phyloP scores from a whole-genome alignment of 352 stramenopile species.

The Phytophthora citricola region DNA sequence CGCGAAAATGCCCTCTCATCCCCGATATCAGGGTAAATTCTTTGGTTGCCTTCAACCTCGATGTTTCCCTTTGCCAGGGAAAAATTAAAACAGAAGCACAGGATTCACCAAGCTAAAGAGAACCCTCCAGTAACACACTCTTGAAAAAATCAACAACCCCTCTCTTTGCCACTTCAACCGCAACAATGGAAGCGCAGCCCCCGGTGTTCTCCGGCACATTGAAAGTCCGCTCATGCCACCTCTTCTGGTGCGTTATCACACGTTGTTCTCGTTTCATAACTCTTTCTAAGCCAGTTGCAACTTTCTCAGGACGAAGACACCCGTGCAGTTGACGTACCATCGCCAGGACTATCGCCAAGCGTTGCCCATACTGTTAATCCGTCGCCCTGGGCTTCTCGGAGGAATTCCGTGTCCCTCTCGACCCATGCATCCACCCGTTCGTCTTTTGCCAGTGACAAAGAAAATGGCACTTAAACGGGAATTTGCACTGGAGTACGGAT shows the following conservation, averaged over 20 bases:
- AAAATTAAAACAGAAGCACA: conserved; percentile 30
- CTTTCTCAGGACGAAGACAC: conserved; percentile 34
- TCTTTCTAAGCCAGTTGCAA: conserved; percentile 3
- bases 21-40: conserved; percentile 29
- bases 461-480: conserved; percentile 32
- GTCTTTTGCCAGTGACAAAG: conserved; percentile 20
- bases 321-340: conserved; percentile 36
- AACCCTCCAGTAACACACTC: conserved; percentile 1
- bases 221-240: conserved; percentile 32
- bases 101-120: conserved; percentile 19
- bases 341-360: conserved; percentile 39
- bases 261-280: neutral
- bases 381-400: conserved; percentile 24
- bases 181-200: conserved; percentile 32
- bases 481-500: conserved; percentile 40
- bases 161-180: conserved; percentile 10
- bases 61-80: conserved; percentile 10
- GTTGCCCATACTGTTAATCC: conserved; percentile 37
- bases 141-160: conserved; percentile 11
- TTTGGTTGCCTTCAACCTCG: conserved; percentile 15
- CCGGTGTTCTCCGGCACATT: conserved; percentile 38
- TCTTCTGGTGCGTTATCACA: conserved; percentile 34
- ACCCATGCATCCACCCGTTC: conserved; percentile 42
- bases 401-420: conserved; percentile 39
- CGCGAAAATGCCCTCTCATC: conserved; percentile 7